Base-by-base conservation (phyloP, 1,284 basidiomycete species). In the Agaricales sp. region DNA sequence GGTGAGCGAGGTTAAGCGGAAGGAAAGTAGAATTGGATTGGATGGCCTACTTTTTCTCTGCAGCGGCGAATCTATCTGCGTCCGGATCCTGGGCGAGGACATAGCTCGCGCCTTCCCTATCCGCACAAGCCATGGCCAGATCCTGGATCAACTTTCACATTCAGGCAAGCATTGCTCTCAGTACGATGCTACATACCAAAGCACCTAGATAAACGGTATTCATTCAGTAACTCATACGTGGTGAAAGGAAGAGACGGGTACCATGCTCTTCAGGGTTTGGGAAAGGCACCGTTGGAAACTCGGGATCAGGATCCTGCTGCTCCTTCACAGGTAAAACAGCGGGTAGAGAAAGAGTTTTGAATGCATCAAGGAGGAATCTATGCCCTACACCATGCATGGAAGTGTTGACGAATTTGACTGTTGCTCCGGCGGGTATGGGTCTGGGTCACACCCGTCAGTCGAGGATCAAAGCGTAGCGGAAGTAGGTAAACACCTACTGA, bases 191-290 rank as follows among this genome's bases (percentile, higher is more conserved):
- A 56, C 68, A 49, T 60, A 83, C 81, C 61, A 83, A 62, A 43
- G 79, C 77, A 41, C 78, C 79, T 80, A 41, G 13, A 46, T 55
- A 22, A 53, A 48, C 43, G 23, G 38, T 45, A 45, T 21, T n/a
- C n/a, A n/a, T n/a, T n/a, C n/a, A n/a, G n/a, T n/a, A n/a, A n/a
- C n/a, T n/a, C n/a, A n/a, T n/a, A n/a, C n/a, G n/a, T n/a, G n/a
- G n/a, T n/a, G n/a, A n/a, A n/a, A n/a, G n/a, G n/a, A n/a, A 18
- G 16, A 12, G 37, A 11, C 51, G 51, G 51, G 22, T 52, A 78
- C 87, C 90, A 66, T 86, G 83, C 63, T 92, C 89, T 62, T 92
- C 90, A 2, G 90, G 89, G 60, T 92, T 92, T 1, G 89, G 89
- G 60, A 88, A 92, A 18, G 66, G 67, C 3, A 92, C 86, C 3